Conservation (phyloP, 2,329 filamentous ascomycete genomes). For the Phialophora chinensis region DNA sequence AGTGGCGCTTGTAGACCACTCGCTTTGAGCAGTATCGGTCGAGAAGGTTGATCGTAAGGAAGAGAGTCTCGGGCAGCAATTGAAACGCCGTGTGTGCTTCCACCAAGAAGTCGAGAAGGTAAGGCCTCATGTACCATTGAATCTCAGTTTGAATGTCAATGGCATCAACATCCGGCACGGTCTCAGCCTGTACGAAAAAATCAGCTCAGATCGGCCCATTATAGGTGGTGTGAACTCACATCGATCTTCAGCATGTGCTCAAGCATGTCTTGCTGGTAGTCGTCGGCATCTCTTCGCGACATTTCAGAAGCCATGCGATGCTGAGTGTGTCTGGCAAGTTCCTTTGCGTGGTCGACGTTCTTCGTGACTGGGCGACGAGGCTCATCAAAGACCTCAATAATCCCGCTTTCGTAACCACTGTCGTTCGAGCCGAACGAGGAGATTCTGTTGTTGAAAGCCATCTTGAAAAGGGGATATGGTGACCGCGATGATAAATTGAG, state of each 20-base stretch:
- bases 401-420: slow-evolving; percentile 71
- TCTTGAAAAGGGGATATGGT: slow-evolving; percentile 44
- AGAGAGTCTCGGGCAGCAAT: slow-evolving; percentile 90
- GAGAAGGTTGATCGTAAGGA: slow-evolving; percentile 93
- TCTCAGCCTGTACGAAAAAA: slow-evolving; percentile 67
- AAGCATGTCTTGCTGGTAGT: slow-evolving; percentile 94
- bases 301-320: slow-evolving; percentile 88
- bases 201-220: slow-evolving; percentile 34
- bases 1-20: slow-evolving; percentile 98
- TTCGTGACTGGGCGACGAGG: slow-evolving; percentile 57
- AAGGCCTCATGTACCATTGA: slow-evolving; percentile 99
- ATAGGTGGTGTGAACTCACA: slow-evolving; percentile 50
- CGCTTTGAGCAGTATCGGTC: slow-evolving; percentile 97
- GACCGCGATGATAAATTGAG: slow-evolving; percentile 6
- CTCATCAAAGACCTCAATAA: slow-evolving; percentile 65
- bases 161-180: slow-evolving; percentile 91
- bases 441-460: slow-evolving; percentile 62
- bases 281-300: slow-evolving; percentile 80
- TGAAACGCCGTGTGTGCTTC: slow-evolving; percentile 96
- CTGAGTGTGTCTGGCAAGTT: slow-evolving; percentile 80
- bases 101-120: slow-evolving; percentile 96
- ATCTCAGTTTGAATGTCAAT: slow-evolving; percentile 99
- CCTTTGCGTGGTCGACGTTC: slow-evolving; percentile 75
- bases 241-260: slow-evolving; percentile 96
- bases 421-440: slow-evolving; percentile 55